phyloP scores from a whole-genome alignment of 257 asterid genomes.

The Solanum ossicruentum region DNA sequence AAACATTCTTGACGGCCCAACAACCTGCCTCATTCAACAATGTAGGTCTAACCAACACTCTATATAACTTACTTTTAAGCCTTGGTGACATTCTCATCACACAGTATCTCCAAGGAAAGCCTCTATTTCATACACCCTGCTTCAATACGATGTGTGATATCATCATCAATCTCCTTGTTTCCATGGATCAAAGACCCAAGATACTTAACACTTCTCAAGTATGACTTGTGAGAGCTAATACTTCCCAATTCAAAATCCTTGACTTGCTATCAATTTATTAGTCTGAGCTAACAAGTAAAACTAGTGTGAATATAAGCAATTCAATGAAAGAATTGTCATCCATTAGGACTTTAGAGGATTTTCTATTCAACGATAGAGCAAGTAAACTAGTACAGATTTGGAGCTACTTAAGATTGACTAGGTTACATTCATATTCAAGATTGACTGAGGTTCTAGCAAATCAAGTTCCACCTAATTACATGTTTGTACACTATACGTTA shows the following conservation, averaged over 20 bases:
- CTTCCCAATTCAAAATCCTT: background rate
- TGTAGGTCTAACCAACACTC: too few species aligned
- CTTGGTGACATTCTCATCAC: too few species aligned
- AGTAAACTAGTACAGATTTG: background rate
- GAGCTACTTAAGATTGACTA: background rate
- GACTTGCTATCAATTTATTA: background rate
- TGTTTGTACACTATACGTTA: background rate
- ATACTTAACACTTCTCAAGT: too few species aligned
- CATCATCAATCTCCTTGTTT: too few species aligned
- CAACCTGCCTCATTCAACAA: too few species aligned
- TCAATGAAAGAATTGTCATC: background rate
- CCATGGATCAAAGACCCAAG: too few species aligned
- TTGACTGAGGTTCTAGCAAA: background rate
- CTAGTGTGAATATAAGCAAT: background rate
- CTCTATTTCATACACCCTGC: too few species aligned
- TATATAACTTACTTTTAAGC: too few species aligned
- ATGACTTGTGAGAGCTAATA: background rate
- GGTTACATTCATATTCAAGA: background rate
- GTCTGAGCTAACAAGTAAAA: background rate
- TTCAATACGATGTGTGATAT: too few species aligned
- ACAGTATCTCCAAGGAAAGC: too few species aligned
- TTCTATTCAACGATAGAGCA: background rate
- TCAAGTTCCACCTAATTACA: background rate
- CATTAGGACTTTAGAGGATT: background rate
- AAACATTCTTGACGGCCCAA: too few species aligned